These are phyloP conservation scores for Backusella sp. DNA, from an alignment of 192 early-diverging fungal genomes.

Conservation along the genomic window DNA sequence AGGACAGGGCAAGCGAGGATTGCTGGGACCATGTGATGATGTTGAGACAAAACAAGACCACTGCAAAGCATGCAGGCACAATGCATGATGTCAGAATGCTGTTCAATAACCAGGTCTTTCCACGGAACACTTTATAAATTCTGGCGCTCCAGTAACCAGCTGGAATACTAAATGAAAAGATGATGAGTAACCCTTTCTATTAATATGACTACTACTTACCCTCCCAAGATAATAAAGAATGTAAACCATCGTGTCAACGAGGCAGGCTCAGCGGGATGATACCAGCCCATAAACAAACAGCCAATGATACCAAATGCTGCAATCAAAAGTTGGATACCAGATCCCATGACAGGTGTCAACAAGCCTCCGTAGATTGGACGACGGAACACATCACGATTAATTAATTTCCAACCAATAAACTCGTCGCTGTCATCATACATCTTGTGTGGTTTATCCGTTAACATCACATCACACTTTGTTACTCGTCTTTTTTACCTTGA, in stretches of 20 bases:
- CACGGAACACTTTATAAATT: constrained; percentile 70
- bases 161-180: constrained; percentile 27
- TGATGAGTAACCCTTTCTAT: not conserved
- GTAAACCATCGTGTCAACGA: constrained; percentile 14
- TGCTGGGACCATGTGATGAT: constrained; percentile 83
- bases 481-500: constrained; percentile 26
- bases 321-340: constrained; percentile 67
- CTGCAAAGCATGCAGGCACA: constrained; percentile 60
- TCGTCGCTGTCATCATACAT: constrained; percentile 47
- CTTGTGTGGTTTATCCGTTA: not conserved
- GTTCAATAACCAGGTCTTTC: constrained; percentile 68
- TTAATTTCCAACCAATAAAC: constrained; percentile 71
- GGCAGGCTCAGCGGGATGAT: constrained; percentile 27
- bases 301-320: constrained; percentile 46
- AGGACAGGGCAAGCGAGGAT: constrained; percentile 90
- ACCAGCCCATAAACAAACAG: constrained; percentile 5
- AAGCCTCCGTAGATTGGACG: constrained; percentile 61
- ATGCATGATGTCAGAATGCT: constrained; percentile 58
- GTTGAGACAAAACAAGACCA: constrained; percentile 71
- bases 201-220: no score
- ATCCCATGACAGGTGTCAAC: constrained; percentile 70
- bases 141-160: constrained; percentile 71
- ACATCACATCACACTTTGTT: not conserved
- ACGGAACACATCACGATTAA: constrained; percentile 78
- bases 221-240: constrained; percentile 51